Evolutionary conservation across 1,284 basidiomycete genomes (phyloP), one percentile per base, ranked within the genome.

Genomic region (Naganishia liquefaciens): DNA sequence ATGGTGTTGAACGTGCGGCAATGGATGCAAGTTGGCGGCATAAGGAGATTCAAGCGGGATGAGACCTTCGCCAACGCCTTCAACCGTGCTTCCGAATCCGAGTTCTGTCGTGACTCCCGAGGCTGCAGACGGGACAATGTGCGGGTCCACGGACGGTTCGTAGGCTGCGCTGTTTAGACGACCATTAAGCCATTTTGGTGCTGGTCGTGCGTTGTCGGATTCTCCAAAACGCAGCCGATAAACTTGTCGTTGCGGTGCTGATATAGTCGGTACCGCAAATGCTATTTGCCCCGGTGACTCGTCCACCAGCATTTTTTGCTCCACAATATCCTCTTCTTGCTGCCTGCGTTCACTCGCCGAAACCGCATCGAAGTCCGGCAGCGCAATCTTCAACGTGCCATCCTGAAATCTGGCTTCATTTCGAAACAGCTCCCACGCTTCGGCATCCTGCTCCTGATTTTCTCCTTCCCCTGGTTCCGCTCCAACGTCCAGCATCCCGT

Each of bases 41-140:
- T 66, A 66, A 19, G 51, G 23, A 25, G 52, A 49, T 23, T 62
- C 64, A 6, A 66, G 52, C 2, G 64, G 64, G 21, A 66, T 53
- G 37, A 66, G 25, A 21, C 42, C 58, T 25, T 62, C 52, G n/a
- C 27, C 42, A 39, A 21, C 43, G 39, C 21, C 30, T 1, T 49
- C 33, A 7, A 40, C 30, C n/a, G 44, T 19, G 17, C 28, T 23
- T 7, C 46, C 57, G 46, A 60, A 60, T 37, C 46, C 57, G 23
- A 60, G 46, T 28, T 27, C 21, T 25, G 57, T 50, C 0, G 37
- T 21, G 46, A 40, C 46, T 9, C 57, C 57, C 5, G 43, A 37
- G 13, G 46, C 57, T 1, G 57, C 46, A 15, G 25, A 30, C 6
- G 57, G 57, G 15, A 37, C 49, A 13, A 60, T 7, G 5, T 25